Percentiles rank a stretch among this genome's conserved stretches.
These are phyloP conservation scores for Colletotrichum lupini DNA, from an alignment of 2,329 filamentous ascomycete species.

Conservation along the genomic window DNA sequence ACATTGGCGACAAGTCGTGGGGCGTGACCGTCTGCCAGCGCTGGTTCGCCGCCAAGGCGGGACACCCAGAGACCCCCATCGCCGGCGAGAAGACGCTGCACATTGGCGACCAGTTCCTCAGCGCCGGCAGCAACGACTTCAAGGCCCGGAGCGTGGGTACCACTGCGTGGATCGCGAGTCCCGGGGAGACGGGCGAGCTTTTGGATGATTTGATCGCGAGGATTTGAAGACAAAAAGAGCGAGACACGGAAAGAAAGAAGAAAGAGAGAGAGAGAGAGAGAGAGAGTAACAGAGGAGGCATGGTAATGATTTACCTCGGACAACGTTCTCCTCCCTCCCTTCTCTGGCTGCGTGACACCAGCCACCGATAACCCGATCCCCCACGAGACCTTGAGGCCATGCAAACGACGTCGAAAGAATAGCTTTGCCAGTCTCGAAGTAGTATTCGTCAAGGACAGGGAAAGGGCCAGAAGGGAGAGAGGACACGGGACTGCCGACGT, in stretches of 20 bases:
- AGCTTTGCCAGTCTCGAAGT: too few species aligned
- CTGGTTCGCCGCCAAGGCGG: slow-evolving; percentile 75
- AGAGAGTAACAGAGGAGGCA: too few species aligned
- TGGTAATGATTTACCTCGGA: too few species aligned
- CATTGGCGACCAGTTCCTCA: slow-evolving; percentile 96
- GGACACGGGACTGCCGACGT: too few species aligned
- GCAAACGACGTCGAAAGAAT: too few species aligned
- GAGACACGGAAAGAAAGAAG: too few species aligned
- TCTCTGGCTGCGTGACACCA: too few species aligned
- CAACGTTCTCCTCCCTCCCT: too few species aligned
- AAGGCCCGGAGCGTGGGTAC: slow-evolving; percentile 92
- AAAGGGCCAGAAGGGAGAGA: too few species aligned
- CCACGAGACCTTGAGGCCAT: too few species aligned
- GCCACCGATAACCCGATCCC: too few species aligned
- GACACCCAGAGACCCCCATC: slow-evolving; percentile 63
- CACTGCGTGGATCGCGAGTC: slow-evolving; percentile 96
- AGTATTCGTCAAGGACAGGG: too few species aligned
- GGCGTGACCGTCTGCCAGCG: slow-evolving; percentile 92
- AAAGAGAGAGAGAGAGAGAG: neutral
- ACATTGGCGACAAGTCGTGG: slow-evolving; percentile 98
- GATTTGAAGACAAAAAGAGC: slow-evolving; percentile 43
- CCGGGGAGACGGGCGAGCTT: slow-evolving; percentile 87
- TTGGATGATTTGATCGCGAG: slow-evolving; percentile 82
- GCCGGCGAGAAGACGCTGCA: slow-evolving; percentile 85
- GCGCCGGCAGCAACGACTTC: slow-evolving; percentile 96